Evolutionary conservation across 2,329 filamentous ascomycete genomes (phyloP), one percentile per base, ranked within the genome.

Genomic region (Claviceps fusiformis): DNA sequence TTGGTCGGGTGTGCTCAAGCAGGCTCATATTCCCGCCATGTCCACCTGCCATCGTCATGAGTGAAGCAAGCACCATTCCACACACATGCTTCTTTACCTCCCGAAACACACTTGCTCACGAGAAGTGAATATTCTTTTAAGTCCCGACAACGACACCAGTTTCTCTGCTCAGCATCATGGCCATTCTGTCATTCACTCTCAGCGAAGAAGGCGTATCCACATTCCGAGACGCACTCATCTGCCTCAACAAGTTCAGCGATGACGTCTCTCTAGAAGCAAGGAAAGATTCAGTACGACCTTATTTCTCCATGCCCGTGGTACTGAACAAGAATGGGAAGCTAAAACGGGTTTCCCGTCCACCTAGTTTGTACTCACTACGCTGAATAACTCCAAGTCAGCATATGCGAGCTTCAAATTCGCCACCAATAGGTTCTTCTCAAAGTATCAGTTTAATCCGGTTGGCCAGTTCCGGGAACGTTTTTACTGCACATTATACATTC

Each of bases 331-430:
- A n/a, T 10, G 33, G n/a, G 7, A 31, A 29, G 44, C 54, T 49
- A 48, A 50, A 19, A 27, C 17, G 17, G 15, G 10, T 15, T 9
- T 43, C 6, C 24, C 24, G 24, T n/a, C 39, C n/a, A n/a, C 49
- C 41, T 51, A 88, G 87, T 78, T 92, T 59, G 76, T 84, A 5
- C 74, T 92, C 54, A 89, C 86, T 15, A 82, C 87, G 15, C 73
- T 92, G 59, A 92, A 92, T 66, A 79, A 80, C n/a, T 88, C 87
- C 55, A 89, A 88, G 64, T 89, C 87, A 4, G 86, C 86, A 19
- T 91, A 91, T 67, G 83, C 85, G 31, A 85, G 84, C 56, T 84
- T 89, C 62, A 78, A 79, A 8, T 81, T 91, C 54, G 75, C 84
- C 47, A 77, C 80, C 45, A 79, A 73, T 60, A 77, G 80, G 44